Percentiles rank a stretch among this genome's conserved stretches.
phyloP scores from a whole-genome alignment of 2,329 filamentous ascomycete genomes.

The Mollisia scopiformis region DNA sequence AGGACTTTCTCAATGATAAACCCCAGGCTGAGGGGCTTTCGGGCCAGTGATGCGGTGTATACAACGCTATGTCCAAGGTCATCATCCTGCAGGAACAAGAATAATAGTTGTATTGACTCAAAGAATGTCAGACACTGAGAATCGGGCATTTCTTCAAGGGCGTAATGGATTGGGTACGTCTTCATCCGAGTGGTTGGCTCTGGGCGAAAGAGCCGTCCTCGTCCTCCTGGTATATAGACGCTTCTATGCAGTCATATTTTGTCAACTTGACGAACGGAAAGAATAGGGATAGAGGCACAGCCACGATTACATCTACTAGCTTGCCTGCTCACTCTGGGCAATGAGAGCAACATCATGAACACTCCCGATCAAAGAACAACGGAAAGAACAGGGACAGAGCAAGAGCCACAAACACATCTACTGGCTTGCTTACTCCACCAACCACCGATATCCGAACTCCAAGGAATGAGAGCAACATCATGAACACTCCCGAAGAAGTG shows the following conservation, averaged over 20 bases:
- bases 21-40: background rate
- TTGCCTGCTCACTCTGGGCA: constrained; percentile 66
- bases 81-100: background rate
- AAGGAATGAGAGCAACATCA: constrained; percentile 47
- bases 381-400: constrained; percentile 57
- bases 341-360: constrained; percentile 42
- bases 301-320: constrained; percentile 34
- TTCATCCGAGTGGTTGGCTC: too few species aligned
- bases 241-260: too few species aligned
- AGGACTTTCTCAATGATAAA: background rate
- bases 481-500: constrained; percentile 33
- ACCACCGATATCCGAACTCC: constrained; percentile 60
- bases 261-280: too few species aligned
- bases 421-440: constrained; percentile 59
- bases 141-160: background rate
- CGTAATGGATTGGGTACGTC: background rate
- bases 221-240: too few species aligned
- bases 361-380: constrained; percentile 82
- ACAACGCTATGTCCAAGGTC: background rate
- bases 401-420: constrained; percentile 35
- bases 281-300: constrained; percentile 41
- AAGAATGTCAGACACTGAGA: background rate
- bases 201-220: too few species aligned
- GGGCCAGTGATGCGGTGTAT: background rate
- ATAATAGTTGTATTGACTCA: background rate